phyloP scores from a whole-genome alignment of 192 early-diverging fungal species.

The Linnemannia elongata region DNA sequence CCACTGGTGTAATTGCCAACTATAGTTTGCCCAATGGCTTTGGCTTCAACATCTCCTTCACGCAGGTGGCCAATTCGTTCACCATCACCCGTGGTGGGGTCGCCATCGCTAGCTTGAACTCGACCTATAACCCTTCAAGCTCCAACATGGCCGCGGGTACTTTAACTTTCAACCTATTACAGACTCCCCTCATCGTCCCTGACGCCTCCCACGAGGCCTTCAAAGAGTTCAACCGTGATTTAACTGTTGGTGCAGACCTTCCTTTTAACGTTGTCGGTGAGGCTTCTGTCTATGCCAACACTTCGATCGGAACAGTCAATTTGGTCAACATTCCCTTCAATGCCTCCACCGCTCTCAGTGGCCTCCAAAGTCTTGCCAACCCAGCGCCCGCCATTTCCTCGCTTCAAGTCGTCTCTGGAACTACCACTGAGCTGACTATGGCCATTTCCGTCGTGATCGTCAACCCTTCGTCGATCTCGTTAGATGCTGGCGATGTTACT shows the following conservation, averaged over 20 bases:
- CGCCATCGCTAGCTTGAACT: conserved; percentile 40
- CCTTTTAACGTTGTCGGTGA: no score
- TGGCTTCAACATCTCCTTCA: conserved; percentile 45
- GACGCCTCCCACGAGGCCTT: conserved; percentile 46
- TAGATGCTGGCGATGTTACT: conserved; percentile 58
- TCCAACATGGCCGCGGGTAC: conserved; percentile 40
- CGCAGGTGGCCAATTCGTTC: conserved; percentile 12
- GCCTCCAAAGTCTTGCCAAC: conserved; percentile 60
- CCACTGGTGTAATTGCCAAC: conserved; percentile 16
- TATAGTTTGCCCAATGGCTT: conserved; percentile 66
- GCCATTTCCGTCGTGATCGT: conserved; percentile 44
- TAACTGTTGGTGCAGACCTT: conserved; percentile 52
- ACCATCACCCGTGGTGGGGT: conserved; percentile 24
- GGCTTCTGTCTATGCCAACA: conserved; percentile 57
- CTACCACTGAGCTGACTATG: conserved; percentile 49
- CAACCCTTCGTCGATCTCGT: conserved; percentile 28
- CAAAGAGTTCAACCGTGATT: conserved; percentile 55
- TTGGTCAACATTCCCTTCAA: conserved; percentile 59
- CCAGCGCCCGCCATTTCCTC: conserved; percentile 57
- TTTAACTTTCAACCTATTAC: conserved; percentile 46
- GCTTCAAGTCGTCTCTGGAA: conserved; percentile 61
- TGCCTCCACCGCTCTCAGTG: conserved; percentile 48
- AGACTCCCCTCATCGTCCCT: conserved; percentile 50
- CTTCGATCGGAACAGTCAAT: conserved; percentile 60
- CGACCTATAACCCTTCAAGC: conserved; percentile 31